Evolutionary conservation across 139 green algal genomes (phyloP), one percentile per base, ranked within the genome.

Genomic region (Mesostigma viride): DNA sequence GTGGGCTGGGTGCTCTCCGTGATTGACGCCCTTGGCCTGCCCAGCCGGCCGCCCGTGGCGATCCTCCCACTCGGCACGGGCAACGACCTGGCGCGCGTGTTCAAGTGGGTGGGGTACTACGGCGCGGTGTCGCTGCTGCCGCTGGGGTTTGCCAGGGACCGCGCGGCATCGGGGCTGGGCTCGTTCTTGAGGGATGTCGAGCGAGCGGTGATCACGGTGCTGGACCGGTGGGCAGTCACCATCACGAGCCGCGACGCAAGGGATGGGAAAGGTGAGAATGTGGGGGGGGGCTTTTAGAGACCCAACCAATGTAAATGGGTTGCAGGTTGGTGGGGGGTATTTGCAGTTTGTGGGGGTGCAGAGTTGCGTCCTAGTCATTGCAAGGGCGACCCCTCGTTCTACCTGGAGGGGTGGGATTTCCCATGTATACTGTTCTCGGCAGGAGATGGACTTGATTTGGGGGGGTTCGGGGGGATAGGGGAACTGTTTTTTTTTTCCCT

Each of bases 41-140:
- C 78, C 70, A 62, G 34, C 44, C 78, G 78, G 8, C 84, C 87
- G 1, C 86, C 87, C 0, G 74, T 95, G 11, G 86, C 79, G 0
- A 65, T 95, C 8, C 64, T 94, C 22, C 88, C 88, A 0, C 78
- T 94, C 27, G 88, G 88, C 26, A 94, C 88, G 31, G 83, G 88
- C 69, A 95, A 95, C 67, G 88, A 95, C 72, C 77, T 95, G 35
- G 88, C 88, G 0, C 78, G 88, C 3, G 88, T 87, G 46, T 69
- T 95, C 27, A 76, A 81, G 8, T 95, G 88, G 88, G 88, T 87
- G 17, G 79, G 75, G 22, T 34, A 17, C 22, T 62, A 28, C 11
- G 53, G 71, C 22, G 30, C 27, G 69, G 17, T 70, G 76, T 4
- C 58, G 80, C 28, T n/a, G 34, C 47, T 36, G 65, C 63, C 22